Base-by-base conservation (phyloP, 768 basidiomycete genomes). In the Rickenella mellea region DNA sequence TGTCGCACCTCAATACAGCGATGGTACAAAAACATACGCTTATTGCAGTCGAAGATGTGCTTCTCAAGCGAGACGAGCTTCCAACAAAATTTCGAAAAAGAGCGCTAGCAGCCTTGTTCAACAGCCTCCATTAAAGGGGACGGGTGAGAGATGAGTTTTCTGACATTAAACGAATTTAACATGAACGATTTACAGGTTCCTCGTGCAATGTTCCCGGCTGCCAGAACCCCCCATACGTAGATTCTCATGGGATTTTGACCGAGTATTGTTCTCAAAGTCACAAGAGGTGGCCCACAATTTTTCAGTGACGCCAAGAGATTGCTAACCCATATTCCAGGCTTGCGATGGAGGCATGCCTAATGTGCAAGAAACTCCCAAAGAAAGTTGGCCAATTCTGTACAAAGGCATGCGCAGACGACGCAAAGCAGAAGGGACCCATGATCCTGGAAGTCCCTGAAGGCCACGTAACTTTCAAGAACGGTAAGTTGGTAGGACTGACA, bases 391-490 rank as follows among this genome's bases (percentile, higher is more conserved):
- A 80, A 51, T 83, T 83, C 55, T 83, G 81, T 50, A 55, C 71
- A 44, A 66, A 70, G 50, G 55, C 64, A 2, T 83, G 81, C 52
- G 61, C 62, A 38, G 70, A 74, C 19, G 68, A 73, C 47, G 78
- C 69, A 2, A 74, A 72, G 49, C 67, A 65, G 51, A 70, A 58
- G 44, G 77, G 73, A 0, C 78, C 78, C 2, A 64, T 66, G 49
- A 52, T 83, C 36, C 53, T 83, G 3, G 80, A 82, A 46, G 73
- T 83, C 12, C 78, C 74, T 21, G 57, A 56, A 20, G 69, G 65
- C 8, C 78, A 83, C 54, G 66, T 66, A 19, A 81, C 78, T 0
- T 83, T 83, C 62, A 74, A 67, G 55, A 80, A 71, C 43, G 80
- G 80, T 82, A 50, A 21, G 71, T 58, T 5, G 37, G 17, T 25